Evolutionary conservation across 2,329 filamentous ascomycete species (phyloP).

Genomic region (Sclerotinia sclerotiorum): DNA sequence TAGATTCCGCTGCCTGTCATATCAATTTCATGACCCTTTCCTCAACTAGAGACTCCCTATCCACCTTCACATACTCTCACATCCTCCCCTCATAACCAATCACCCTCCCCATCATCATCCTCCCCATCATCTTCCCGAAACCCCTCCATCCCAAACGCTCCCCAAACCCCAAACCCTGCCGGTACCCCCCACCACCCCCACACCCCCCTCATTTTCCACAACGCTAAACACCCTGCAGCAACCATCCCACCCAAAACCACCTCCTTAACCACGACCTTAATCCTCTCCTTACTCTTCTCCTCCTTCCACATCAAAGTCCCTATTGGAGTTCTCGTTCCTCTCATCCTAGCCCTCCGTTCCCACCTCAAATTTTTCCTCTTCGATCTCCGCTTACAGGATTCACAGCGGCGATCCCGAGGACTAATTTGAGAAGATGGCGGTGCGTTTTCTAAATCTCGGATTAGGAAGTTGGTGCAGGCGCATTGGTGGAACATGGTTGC

Average conservation of each 20-base stretch:
- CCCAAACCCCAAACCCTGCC: constrained; percentile 4
- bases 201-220: constrained; percentile 14
- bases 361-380: not conserved
- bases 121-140: not conserved
- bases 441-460: not conserved
- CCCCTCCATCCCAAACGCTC: not conserved
- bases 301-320: not conserved
- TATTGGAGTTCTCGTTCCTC: not conserved
- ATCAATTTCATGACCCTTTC: not conserved
- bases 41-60: not conserved
- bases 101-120: not conserved
- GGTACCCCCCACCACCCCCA: constrained; percentile 15
- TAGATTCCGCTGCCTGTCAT: not conserved
- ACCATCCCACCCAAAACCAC: not conserved
- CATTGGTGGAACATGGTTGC: not conserved
- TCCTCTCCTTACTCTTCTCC: not conserved
- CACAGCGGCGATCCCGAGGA: not conserved
- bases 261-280: not conserved
- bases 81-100: not conserved
- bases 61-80: not conserved
- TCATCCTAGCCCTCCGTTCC: not conserved
- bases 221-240: not conserved
- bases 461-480: not conserved
- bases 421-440: not conserved
- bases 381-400: not conserved